A percentile compares a stretch with the other conserved stretches of the same genome.
Evolutionary conservation across 2,329 filamentous ascomycete species (phyloP).

Genomic region (Aspergillus glaucus): DNA sequence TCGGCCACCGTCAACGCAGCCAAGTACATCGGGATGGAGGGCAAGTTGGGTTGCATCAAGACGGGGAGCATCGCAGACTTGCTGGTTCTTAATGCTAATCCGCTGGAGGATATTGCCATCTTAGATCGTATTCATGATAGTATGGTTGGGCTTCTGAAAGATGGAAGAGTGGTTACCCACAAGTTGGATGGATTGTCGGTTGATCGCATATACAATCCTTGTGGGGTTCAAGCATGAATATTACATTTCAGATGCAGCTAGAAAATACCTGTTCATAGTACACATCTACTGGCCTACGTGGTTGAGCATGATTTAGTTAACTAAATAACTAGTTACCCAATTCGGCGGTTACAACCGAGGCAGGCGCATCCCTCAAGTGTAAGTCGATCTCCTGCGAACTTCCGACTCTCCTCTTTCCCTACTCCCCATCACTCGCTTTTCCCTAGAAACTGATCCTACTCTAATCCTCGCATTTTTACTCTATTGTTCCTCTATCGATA

Average conservation of each 20-base stretch:
- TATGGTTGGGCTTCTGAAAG: slow-evolving; percentile 49
- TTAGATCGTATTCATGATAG: slow-evolving; percentile 43
- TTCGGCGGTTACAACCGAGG: slow-evolving; percentile 5
- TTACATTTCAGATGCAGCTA: too few species aligned
- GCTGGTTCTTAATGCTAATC: slow-evolving; percentile 46
- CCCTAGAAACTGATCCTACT: background rate
- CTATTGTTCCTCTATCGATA: slow-evolving; percentile 6
- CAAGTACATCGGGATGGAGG: slow-evolving; percentile 40
- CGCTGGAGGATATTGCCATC: slow-evolving; percentile 48
- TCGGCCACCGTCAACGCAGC: slow-evolving; percentile 49
- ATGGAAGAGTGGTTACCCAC: slow-evolving; percentile 40
- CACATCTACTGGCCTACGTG: too few species aligned
- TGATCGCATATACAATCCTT: slow-evolving; percentile 2
- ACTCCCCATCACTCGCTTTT: slow-evolving; percentile 7
- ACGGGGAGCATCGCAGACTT: slow-evolving; percentile 47
- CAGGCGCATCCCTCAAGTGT: background rate
- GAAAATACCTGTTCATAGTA: too few species aligned
- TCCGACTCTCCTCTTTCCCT: slow-evolving; percentile 10
- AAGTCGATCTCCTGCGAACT: slow-evolving; percentile 7
- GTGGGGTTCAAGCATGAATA: background rate
- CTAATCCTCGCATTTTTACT: background rate
- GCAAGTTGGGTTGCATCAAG: slow-evolving; percentile 45
- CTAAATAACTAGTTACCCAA: background rate
- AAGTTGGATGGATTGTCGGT: background rate
- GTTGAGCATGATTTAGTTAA: too few species aligned